Evolutionary conservation across 2,329 filamentous ascomycete species (phyloP).

Genomic region (Aspergillus texensis): DNA sequence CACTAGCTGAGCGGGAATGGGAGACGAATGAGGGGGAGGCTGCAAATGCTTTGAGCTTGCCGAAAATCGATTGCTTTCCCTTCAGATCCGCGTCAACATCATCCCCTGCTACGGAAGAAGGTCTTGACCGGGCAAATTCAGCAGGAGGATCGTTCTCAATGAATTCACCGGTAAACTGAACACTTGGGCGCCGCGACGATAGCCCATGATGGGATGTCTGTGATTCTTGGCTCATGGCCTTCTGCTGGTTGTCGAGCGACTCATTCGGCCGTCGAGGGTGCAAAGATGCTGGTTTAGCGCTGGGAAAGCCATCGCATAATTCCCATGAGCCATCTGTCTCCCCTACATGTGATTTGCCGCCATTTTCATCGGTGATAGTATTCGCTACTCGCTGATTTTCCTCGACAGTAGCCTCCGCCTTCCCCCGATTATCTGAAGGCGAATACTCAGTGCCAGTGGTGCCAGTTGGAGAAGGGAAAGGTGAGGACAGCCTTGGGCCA

Average conservation of each 20-base stretch:
- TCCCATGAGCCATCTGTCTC: constrained; percentile 12
- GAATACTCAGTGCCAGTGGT: constrained; percentile 25
- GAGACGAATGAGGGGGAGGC: constrained; percentile 53
- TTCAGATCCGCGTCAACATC: constrained; percentile 64
- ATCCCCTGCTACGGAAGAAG: constrained; percentile 64
- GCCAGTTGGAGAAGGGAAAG: constrained; percentile 33
- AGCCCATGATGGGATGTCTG: constrained; percentile 29
- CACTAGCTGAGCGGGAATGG: constrained; percentile 55
- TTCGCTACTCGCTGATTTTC: constrained; percentile 14
- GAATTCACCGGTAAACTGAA: constrained; percentile 71
- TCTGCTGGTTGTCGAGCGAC: constrained; percentile 26
- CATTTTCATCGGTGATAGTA: constrained; percentile 8
- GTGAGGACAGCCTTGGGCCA: constrained; percentile 28
- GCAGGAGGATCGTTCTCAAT: constrained; percentile 53
- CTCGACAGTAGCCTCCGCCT: constrained; percentile 16
- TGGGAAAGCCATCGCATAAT: constrained; percentile 20
- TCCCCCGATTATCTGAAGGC: constrained; percentile 19
- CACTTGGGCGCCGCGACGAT: constrained; percentile 61
- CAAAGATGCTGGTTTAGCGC: constrained; percentile 26
- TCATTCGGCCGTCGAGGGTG: constrained; percentile 29
- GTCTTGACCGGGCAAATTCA: constrained; percentile 57
- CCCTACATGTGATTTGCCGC: constrained; percentile 14
- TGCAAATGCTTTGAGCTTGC: constrained; percentile 75
- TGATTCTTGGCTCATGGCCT: constrained; percentile 24
- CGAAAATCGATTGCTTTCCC: constrained; percentile 69